Evolutionary conservation across 345 rosid genomes (phyloP).

Genomic region (Brassica carinata): DNA sequence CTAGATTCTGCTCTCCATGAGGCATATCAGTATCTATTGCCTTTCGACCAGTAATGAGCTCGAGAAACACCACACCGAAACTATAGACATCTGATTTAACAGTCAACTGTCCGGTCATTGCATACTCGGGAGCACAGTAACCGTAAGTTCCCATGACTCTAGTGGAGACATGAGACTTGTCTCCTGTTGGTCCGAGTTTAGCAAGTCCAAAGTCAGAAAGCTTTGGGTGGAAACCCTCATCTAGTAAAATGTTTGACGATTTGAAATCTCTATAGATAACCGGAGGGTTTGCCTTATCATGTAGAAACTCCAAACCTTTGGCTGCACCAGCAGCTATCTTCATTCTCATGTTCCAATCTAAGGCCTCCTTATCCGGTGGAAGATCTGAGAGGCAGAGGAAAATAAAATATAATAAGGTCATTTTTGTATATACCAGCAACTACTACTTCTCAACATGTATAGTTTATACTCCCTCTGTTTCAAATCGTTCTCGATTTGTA

Average conservation of each 20-base stretch:
- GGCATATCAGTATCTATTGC: constrained; percentile 87
- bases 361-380: constrained; percentile 87
- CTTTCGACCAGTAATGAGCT: constrained; percentile 93
- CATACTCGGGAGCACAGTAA: constrained; percentile 98
- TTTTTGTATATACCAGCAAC: neutral
- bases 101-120: constrained; percentile 98
- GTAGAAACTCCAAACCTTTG: constrained; percentile 90
- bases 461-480: too few relatives aligned
- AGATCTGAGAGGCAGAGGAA: constrained; percentile 51
- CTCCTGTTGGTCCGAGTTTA: constrained; percentile 96
- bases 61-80: constrained; percentile 92
- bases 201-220: constrained; percentile 98
- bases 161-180: constrained; percentile 97
- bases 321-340: constrained; percentile 99
- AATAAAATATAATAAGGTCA: neutral
- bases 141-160: constrained; percentile 99
- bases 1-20: constrained; percentile 94
- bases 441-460: constrained; percentile 8
- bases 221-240: constrained; percentile 90
- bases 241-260: constrained; percentile 91
- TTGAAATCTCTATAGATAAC: constrained; percentile 97
- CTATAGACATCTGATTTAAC: constrained; percentile 96
- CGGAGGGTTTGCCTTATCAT: constrained; percentile 93
- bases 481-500: too few relatives aligned
- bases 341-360: constrained; percentile 98